Evolutionary conservation across 1,284 basidiomycete genomes (phyloP), one percentile per base, ranked within the genome.

Genomic region (Pseudomicrostroma phylloplanum): DNA sequence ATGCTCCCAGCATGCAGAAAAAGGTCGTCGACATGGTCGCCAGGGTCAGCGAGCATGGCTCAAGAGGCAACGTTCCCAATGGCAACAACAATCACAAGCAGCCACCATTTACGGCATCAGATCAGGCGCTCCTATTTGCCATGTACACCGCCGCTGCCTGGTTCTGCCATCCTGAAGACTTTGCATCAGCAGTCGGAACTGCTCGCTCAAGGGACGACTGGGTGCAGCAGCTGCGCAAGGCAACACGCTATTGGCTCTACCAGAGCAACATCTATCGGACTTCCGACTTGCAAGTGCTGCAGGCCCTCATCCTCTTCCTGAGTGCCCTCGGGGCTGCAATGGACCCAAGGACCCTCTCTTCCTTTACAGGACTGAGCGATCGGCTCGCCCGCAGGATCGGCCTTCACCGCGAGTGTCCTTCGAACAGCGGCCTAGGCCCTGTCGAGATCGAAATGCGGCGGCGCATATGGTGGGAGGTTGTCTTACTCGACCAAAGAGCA

Each of bases 311-410:
- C 4, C 46, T 48, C 46, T 48, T n/a, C 23, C 46, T 48, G 46
- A 48, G 17, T 12, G n/a, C 12, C 12, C 46, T 48, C 12, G n/a
- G 23, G 4, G n/a, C n/a, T 48, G 46, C 23, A n/a, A 48, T 48
- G n/a, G 46, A 48, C 46, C 46, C 46, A 48, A 3, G 46, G 7
- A 48, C 46, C 46, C 23, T 48, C 12, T n/a, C 6, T 23, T 48
- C 46, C 46, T 48, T 48, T 48, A 48, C 46, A n/a, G 46, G n/a
- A n/a, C 17, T 48, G 17, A 23, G n/a, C 46, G 46, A 48, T 11
- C 4, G 46, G n/a, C 17, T 23, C 4, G 46, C 46, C 12, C 46
- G 46, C 46, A n/a, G 46, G 46, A 48, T 48, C 46, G n/a, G 23
- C 46, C 17, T 48, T n/a, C 46, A 48, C 23, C 46, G 46, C 46